These are phyloP conservation scores for Penicillium psychrosexuale DNA, from an alignment of 2,329 filamentous ascomycete species.

Conservation along the genomic window DNA sequence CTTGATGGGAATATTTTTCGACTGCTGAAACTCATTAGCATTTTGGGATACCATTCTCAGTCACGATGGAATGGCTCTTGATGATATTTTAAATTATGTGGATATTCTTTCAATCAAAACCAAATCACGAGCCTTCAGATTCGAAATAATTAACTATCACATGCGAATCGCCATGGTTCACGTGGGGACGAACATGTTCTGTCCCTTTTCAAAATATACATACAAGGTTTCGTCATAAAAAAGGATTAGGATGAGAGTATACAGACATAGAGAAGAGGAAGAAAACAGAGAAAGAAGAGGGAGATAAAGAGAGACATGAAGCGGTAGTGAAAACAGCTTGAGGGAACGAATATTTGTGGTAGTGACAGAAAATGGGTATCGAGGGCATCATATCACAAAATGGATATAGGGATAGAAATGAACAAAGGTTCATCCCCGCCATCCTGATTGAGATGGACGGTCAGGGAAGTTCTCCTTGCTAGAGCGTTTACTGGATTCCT, in stretches of 20 bases:
- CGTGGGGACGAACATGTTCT: background rate
- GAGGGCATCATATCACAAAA: background rate
- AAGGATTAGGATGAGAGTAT: background rate
- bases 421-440: constrained; percentile 22
- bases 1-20: background rate
- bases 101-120: background rate
- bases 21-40: background rate
- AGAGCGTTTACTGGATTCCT: constrained; percentile 25
- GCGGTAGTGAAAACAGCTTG: background rate
- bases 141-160: constrained; percentile 10
- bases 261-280: background rate
- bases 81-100: background rate
- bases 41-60: background rate
- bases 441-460: constrained; percentile 17
- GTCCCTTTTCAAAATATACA: constrained; percentile 14
- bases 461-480: constrained; percentile 27
- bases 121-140: background rate
- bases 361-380: background rate
- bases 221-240: constrained; percentile 2
- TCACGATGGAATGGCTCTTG: background rate
- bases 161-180: constrained; percentile 3
- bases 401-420: background rate
- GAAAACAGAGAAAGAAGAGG: background rate
- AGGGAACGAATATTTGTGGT: background rate
- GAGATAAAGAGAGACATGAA: background rate